phyloP scores from a whole-genome alignment of 1,139 yeast genomes.

The Yamadazyma spencermartinsiae region DNA sequence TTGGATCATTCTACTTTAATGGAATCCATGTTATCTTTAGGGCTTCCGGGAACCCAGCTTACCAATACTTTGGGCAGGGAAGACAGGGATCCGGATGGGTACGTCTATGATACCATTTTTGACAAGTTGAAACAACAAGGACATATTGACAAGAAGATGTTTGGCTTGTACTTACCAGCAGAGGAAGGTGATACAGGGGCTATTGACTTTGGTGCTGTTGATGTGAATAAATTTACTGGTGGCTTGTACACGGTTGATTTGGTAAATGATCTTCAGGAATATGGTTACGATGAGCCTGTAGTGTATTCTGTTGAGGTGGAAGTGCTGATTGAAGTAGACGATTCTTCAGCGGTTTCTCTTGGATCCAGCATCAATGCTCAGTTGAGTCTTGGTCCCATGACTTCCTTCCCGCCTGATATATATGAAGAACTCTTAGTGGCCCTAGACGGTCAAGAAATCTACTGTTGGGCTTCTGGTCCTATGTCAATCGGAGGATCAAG shows the following conservation, averaged over 20 bases:
- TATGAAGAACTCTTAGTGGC: no score
- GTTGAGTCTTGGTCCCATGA: no score
- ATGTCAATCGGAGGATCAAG: background rate
- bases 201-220: background rate
- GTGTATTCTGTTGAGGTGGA: no score
- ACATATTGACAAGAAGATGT: background rate
- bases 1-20: background rate
- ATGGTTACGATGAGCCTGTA: no score
- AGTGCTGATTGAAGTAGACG: no score
- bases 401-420: no score
- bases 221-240: background rate
- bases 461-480: background rate
- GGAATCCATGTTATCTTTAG: background rate
- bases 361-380: no score
- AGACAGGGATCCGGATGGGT: background rate
- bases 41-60: background rate
- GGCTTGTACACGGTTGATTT: no score
- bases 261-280: no score
- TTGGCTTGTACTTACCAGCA: background rate
- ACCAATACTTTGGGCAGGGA: background rate
- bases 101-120: no score
- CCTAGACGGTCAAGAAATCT: no score
- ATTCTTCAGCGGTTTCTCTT: no score
- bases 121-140: background rate
- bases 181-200: background rate